Evolutionary conservation across 306 rosid species (phyloP).

Genomic region (Malus fusca): DNA sequence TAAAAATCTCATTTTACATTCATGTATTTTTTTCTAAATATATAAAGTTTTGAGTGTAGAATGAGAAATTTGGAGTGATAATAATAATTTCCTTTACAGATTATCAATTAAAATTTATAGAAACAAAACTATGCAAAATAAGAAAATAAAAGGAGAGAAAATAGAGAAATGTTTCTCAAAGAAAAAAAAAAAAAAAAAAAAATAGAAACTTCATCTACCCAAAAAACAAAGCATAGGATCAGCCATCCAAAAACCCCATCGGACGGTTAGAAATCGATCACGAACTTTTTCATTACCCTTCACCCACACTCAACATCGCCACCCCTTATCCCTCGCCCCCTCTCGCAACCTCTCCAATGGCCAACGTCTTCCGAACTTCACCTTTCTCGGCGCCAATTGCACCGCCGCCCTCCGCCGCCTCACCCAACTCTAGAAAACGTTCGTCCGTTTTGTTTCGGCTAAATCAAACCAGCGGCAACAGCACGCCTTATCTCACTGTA

Average conservation of each 20-base stretch:
- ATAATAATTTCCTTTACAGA: no score
- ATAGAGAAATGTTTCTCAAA: no score
- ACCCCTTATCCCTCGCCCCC: constrained; percentile 19
- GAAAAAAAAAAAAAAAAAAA: background rate
- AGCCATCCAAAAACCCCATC: background rate
- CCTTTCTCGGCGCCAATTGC: constrained; percentile 23
- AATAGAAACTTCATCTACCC: background rate
- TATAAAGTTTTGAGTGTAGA: no score
- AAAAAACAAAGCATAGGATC: background rate
- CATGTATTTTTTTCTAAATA: no score
- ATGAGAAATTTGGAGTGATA: no score
- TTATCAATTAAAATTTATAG: no score
- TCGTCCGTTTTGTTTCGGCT: constrained; percentile 20
- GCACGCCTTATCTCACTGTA: constrained; percentile 6
- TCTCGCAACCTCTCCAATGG: constrained; percentile 25
- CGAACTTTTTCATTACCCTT: background rate
- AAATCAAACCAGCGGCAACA: background rate
- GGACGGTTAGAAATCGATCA: background rate
- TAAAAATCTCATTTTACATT: no score
- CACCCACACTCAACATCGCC: background rate
- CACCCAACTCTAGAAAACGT: constrained; percentile 19
- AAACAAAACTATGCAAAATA: no score
- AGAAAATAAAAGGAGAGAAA: no score
- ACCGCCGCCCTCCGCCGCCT: constrained; percentile 6
- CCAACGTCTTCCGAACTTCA: constrained; percentile 42